A percentile compares a stretch with the other conserved stretches of the same genome.
These are phyloP conservation scores for Puccinia horiana DNA, from an alignment of 1,284 basidiomycete species.

Conservation along the genomic window DNA sequence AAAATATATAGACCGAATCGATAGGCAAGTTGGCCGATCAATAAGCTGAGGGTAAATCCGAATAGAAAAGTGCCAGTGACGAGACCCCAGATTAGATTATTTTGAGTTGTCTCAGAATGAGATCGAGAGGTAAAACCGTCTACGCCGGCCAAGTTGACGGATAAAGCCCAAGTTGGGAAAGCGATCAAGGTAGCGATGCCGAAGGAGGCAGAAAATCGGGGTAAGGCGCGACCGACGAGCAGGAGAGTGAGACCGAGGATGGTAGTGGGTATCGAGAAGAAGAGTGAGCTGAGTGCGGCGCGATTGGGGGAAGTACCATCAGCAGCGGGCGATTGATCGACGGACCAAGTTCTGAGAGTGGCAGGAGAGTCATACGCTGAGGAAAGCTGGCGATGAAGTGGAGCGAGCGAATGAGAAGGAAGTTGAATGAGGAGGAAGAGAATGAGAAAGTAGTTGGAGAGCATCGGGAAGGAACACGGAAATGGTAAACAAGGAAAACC, in stretches of 20 bases:
- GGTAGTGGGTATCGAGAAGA: constrained; percentile 1
- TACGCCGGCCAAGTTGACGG: not conserved
- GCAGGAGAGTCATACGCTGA: not conserved
- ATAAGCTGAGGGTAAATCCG: not conserved
- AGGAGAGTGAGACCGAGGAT: constrained; percentile 11
- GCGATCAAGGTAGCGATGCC: not conserved
- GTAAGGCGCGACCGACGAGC: not conserved
- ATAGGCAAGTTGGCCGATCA: not conserved
- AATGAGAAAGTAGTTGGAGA: too few relatives aligned
- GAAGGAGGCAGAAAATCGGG: not conserved
- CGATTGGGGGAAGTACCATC: constrained; percentile 12
- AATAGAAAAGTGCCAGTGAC: constrained; percentile 12
- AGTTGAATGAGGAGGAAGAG: too few relatives aligned
- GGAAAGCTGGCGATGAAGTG: not conserved
- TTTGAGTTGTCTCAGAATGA: not conserved
- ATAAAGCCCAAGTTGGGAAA: constrained; percentile 18
- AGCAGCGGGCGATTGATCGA: not conserved
- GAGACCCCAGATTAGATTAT: constrained; percentile 23
- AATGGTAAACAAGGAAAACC: too few relatives aligned
- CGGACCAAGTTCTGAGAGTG: not conserved
- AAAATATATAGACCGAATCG: not conserved
- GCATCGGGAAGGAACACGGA: too few relatives aligned
- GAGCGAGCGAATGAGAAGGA: too few relatives aligned
- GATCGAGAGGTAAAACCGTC: not conserved
- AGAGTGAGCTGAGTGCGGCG: constrained; percentile 8